Evolutionary conservation across 108 stramenopile genomes (phyloP).

Genomic region (Asterionellopsis glacialis): DNA sequence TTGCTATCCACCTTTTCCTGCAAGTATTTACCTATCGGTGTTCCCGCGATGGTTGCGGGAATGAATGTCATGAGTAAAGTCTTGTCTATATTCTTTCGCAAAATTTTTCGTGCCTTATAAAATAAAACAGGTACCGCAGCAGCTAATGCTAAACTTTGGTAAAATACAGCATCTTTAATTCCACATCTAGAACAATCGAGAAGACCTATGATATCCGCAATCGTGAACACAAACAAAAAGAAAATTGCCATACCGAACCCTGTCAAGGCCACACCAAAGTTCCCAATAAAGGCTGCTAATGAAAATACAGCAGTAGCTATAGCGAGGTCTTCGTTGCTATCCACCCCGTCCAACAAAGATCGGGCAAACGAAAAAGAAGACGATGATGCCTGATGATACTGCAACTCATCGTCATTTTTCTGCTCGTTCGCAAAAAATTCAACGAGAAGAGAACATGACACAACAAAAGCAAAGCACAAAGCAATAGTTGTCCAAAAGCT

Average conservation of each 20-base stretch:
- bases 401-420: too few species aligned
- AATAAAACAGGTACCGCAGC: not conserved
- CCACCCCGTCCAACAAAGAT: too few species aligned
- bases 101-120: not conserved
- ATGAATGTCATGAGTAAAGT: not conserved
- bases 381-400: too few species aligned
- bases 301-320: not conserved
- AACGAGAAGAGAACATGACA: too few species aligned
- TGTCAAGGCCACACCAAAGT: conserved; percentile 20
- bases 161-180: conserved; percentile 2
- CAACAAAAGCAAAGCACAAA: too few species aligned
- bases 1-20: not conserved
- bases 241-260: conserved; percentile 31
- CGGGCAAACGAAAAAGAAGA: too few species aligned
- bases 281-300: conserved; percentile 13
- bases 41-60: not conserved
- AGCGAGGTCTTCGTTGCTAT: not conserved
- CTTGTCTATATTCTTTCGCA: not conserved
- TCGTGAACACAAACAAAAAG: conserved; percentile 22
- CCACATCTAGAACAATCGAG: not conserved
- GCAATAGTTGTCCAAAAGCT: too few species aligned
- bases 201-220: not conserved
- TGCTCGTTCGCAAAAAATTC: too few species aligned
- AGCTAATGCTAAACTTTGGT: not conserved
- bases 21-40: not conserved